Conservation (phyloP, 768 basidiomycete species). For the Hygrophorus russula region DNA sequence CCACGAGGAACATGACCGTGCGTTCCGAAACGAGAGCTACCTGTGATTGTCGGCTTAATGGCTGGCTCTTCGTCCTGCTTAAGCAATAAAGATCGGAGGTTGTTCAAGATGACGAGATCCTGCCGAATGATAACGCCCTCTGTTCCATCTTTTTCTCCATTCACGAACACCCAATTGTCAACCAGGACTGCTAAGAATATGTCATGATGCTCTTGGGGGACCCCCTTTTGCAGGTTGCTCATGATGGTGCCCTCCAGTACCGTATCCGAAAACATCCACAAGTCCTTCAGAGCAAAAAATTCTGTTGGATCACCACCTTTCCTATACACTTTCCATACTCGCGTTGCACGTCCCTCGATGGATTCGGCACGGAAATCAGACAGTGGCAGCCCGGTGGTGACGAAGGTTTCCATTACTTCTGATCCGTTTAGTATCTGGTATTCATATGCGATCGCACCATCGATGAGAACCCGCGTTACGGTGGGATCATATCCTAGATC, state of each 20-base stretch:
- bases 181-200: neutral
- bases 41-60: too few species aligned
- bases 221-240: neutral
- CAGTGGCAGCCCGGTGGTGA: neutral
- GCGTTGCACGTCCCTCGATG: slow-evolving; percentile 5
- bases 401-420: neutral
- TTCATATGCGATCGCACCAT: slow-evolving; percentile 1
- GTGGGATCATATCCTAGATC: slow-evolving; percentile 10
- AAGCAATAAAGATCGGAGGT: too few species aligned
- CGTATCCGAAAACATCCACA: too few species aligned
- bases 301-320: neutral
- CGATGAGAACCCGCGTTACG: neutral
- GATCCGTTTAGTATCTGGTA: slow-evolving; percentile 5
- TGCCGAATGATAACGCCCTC: neutral
- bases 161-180: neutral
- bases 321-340: slow-evolving; percentile 6
- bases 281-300: neutral
- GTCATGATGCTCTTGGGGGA: neutral
- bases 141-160: neutral
- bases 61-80: too few species aligned
- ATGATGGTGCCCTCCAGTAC: neutral
- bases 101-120: too few species aligned
- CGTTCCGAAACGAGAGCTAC: too few species aligned
- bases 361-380: slow-evolving; percentile 1
- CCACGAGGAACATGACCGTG: too few species aligned